Evolutionary conservation across 176 grass and related monocot genomes (phyloP).

Genomic region (Bromus sterilis): DNA sequence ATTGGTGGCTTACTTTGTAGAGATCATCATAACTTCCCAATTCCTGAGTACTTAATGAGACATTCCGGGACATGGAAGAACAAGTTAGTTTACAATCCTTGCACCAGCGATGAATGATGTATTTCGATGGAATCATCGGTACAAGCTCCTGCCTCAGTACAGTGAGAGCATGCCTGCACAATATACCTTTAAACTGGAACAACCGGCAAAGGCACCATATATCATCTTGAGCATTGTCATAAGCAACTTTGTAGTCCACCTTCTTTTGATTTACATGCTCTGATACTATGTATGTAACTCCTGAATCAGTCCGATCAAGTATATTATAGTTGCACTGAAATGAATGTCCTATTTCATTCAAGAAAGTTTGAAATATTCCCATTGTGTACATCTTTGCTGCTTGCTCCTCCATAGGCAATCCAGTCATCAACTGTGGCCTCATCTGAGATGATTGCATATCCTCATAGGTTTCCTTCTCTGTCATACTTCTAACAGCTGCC

Average conservation of each 20-base stretch:
- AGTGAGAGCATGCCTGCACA: slow-evolving; percentile 85
- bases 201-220: slow-evolving; percentile 77
- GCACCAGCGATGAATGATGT: slow-evolving; percentile 73
- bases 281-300: slow-evolving; percentile 58
- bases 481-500: slow-evolving; percentile 38
- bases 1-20: slow-evolving; percentile 53
- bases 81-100: slow-evolving; percentile 76
- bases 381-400: slow-evolving; percentile 64
- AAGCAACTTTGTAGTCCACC: slow-evolving; percentile 64
- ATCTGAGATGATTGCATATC: slow-evolving; percentile 69
- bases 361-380: slow-evolving; percentile 68
- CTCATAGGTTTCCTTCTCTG: slow-evolving; percentile 63
- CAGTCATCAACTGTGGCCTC: slow-evolving; percentile 43
- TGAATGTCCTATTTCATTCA: slow-evolving; percentile 55
- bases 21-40: slow-evolving; percentile 67
- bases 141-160: slow-evolving; percentile 72
- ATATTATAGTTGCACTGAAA: slow-evolving; percentile 53
- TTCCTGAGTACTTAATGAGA: slow-evolving; percentile 35
- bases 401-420: slow-evolving; percentile 57
- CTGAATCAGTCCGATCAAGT: slow-evolving; percentile 44
- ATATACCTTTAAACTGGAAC: slow-evolving; percentile 75
- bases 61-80: slow-evolving; percentile 33
- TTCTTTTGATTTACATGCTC: slow-evolving; percentile 48
- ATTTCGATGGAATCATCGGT: slow-evolving; percentile 60
- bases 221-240: slow-evolving; percentile 69